These are phyloP conservation scores for Diplodia intermedia DNA, from an alignment of 2,329 filamentous ascomycete species.

Conservation along the genomic window DNA sequence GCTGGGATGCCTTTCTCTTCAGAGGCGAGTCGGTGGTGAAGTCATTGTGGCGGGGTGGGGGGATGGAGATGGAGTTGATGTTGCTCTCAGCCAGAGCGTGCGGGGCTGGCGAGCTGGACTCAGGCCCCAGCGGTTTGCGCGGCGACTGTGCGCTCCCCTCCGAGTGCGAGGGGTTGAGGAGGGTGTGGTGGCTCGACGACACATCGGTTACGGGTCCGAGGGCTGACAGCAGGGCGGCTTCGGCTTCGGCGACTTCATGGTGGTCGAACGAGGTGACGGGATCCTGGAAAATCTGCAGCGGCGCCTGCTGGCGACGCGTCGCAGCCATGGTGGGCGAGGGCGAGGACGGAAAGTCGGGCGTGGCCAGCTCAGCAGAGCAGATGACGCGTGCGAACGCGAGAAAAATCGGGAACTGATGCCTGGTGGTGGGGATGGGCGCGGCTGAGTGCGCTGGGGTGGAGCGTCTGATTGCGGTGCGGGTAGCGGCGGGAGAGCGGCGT, in stretches of 20 bases:
- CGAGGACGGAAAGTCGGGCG: constrained; percentile 41
- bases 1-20: constrained; percentile 61
- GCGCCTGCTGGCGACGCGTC: constrained; percentile 62
- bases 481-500: constrained; percentile 25
- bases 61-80: constrained; percentile 71
- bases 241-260: constrained; percentile 54
- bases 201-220: constrained; percentile 53
- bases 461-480: constrained; percentile 24
- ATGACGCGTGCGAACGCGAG: constrained; percentile 53
- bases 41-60: constrained; percentile 64
- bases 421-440: constrained; percentile 24
- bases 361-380: constrained; percentile 42
- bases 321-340: constrained; percentile 55
- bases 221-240: constrained; percentile 60
- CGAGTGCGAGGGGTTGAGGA: constrained; percentile 67
- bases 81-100: constrained; percentile 66
- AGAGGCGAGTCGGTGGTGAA: constrained; percentile 70
- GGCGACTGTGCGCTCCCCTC: constrained; percentile 69
- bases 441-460: constrained; percentile 19
- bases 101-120: constrained; percentile 64
- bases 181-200: constrained; percentile 65
- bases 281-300: constrained; percentile 67
- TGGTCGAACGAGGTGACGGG: constrained; percentile 53
- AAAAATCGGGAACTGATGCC: constrained; percentile 39
- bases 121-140: constrained; percentile 65